Conservation (phyloP, 805 yeast genomes). For the Blastobotrys chiropterorum region DNA sequence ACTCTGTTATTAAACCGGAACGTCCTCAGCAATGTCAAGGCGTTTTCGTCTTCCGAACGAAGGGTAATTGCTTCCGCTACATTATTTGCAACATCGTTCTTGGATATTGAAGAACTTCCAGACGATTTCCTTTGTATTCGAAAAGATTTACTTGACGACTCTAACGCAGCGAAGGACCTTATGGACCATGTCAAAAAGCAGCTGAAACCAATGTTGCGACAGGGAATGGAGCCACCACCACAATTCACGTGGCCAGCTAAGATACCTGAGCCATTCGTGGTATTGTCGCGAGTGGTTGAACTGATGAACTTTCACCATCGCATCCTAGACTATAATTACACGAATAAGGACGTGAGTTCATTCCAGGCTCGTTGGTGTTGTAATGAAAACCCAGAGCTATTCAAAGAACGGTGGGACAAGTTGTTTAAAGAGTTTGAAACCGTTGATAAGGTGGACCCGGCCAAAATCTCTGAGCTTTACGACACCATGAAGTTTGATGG, state of each 20-base stretch:
- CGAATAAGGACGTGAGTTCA: slow-evolving; percentile 52
- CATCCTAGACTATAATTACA: slow-evolving; percentile 77
- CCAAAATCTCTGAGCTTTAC: slow-evolving; percentile 90
- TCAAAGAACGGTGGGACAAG: slow-evolving; percentile 96
- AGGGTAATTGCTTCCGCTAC: slow-evolving; percentile 92
- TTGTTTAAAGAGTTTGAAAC: slow-evolving; percentile 84
- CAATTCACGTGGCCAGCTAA: slow-evolving; percentile 98
- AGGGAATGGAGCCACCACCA: slow-evolving; percentile 94
- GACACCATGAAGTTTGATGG: slow-evolving; percentile 99
- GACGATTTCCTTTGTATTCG: slow-evolving; percentile 76
- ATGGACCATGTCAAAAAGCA: slow-evolving; percentile 98
- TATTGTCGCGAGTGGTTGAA: slow-evolving; percentile 89
- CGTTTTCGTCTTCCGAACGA: slow-evolving; percentile 89
- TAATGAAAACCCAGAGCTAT: slow-evolving; percentile 85
- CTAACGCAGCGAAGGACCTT: slow-evolving; percentile 94
- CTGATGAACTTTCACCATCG: slow-evolving; percentile 86
- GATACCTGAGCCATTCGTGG: slow-evolving; percentile 95
- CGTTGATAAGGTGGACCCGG: slow-evolving; percentile 95
- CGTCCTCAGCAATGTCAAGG: slow-evolving; percentile 77
- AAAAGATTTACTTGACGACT: slow-evolving; percentile 89
- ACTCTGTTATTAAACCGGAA: slow-evolving; percentile 77
- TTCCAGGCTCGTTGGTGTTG: slow-evolving; percentile 92
- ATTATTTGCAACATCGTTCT: slow-evolving; percentile 70
- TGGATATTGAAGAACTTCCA: slow-evolving; percentile 64
- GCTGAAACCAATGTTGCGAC: slow-evolving; percentile 85